Conservation (phyloP, 192 early-diverging fungal genomes). For the Podila verticillata region DNA sequence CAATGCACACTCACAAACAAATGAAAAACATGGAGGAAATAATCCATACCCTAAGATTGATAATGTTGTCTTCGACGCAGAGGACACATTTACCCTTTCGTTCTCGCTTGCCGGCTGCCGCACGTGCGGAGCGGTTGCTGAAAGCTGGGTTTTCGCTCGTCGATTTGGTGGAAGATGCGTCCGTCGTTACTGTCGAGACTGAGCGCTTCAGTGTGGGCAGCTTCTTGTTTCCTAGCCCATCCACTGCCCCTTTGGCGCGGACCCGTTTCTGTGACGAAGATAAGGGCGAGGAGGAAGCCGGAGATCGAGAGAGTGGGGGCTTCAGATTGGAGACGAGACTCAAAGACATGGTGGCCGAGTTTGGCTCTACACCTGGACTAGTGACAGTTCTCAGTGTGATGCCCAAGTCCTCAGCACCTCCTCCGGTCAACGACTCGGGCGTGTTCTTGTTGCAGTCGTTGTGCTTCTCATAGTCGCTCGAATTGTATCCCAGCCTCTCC, state of each 20-base stretch:
- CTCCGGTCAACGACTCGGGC: constrained; percentile 1
- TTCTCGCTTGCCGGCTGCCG: constrained; percentile 36
- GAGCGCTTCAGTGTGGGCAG: not conserved
- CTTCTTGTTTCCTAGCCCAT: no score
- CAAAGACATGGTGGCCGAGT: no score
- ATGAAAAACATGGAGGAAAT: not conserved
- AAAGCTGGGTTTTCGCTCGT: constrained; percentile 19
- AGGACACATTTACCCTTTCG: constrained; percentile 28
- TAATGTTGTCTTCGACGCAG: constrained; percentile 61
- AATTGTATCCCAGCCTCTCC: constrained; percentile 4
- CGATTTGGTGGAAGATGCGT: constrained; percentile 1
- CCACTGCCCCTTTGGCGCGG: no score
- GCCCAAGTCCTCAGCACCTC: no score
- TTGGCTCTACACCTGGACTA: no score
- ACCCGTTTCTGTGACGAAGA: no score
- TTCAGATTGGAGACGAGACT: no score
- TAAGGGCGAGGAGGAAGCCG: no score
- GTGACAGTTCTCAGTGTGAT: no score
- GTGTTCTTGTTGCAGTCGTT: constrained; percentile 44
- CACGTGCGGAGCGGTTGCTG: constrained; percentile 22
- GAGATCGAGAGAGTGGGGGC: no score
- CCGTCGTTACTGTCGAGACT: not conserved
- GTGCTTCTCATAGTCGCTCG: constrained; percentile 34
- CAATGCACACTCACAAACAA: no score
- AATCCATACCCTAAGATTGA: constrained; percentile 58